Conservation (phyloP, 805 yeast genomes). For the Wickerhamomyces alni region DNA sequence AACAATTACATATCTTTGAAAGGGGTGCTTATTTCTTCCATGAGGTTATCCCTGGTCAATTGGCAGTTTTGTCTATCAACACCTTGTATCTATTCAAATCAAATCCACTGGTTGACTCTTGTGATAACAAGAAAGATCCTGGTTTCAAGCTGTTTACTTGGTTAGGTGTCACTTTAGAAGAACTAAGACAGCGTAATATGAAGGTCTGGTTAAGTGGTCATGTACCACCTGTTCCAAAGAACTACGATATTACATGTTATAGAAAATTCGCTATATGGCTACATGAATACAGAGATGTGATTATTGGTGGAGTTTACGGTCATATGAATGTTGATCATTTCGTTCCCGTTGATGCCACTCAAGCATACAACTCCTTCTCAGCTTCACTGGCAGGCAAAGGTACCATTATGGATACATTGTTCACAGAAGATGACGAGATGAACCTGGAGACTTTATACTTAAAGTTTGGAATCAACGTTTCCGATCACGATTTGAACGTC, state of each 20-base stretch:
- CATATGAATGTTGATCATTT: conserved; percentile 91
- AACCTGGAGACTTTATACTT: conserved; percentile 21
- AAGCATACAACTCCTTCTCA: conserved; percentile 46
- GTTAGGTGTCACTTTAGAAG: conserved; percentile 71
- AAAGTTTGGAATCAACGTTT: conserved; percentile 15
- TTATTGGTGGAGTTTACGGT: conserved; percentile 79
- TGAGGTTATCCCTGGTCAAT: conserved; percentile 73
- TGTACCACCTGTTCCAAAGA: conserved; percentile 81
- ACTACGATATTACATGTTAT: conserved; percentile 66
- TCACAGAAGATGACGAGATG: conserved; percentile 18
- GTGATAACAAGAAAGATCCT: conserved; percentile 68
- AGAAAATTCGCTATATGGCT: conserved; percentile 76
- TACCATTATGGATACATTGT: background rate
- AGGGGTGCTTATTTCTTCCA: conserved; percentile 68
- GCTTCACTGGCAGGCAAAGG: conserved; percentile 19
- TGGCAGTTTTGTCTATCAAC: conserved; percentile 76
- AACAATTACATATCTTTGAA: conserved; percentile 68
- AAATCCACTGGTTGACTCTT: conserved; percentile 78
- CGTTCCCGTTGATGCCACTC: conserved; percentile 64
- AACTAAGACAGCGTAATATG: conserved; percentile 64
- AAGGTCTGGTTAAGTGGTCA: conserved; percentile 88
- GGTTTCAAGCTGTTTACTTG: conserved; percentile 74
- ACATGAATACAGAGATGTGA: conserved; percentile 77
- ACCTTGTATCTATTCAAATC: conserved; percentile 69
- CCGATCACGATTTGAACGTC: conserved; percentile 14